Base-by-base conservation (phyloP, 2,329 filamentous ascomycete genomes). In the Leptographium radiaticola region DNA sequence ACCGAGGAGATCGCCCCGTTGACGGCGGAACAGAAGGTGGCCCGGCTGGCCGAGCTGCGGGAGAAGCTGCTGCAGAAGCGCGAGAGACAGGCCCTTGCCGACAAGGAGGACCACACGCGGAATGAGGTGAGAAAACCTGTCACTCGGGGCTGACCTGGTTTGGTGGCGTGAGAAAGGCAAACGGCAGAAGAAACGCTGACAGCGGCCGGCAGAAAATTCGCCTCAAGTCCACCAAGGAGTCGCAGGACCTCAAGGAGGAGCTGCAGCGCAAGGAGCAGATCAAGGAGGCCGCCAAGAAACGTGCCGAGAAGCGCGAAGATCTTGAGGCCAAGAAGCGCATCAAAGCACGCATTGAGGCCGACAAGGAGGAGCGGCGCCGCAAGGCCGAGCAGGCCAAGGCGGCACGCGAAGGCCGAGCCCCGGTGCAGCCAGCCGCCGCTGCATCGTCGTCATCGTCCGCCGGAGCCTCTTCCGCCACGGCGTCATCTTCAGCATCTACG, bases 291-390 rank as follows among this genome's bases (percentile, higher is more conserved):
- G 84, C 84, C 52, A 80, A 82, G 62, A 96, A 96, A 74, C 83
- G 84, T 53, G 80, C 84, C 63, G 93, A 98, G 72, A 96, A 96
- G 73, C 72, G 80, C 44, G 88, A 86, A 16, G 93, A 97, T 52
- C 68, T 85, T 10, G 88, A 89, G 45, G 91, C 89, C 12, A 93
- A 91, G 75, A 87, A 85, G 69, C 81, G 87, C 39, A 91, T 96
- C 67, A 85, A 89, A 70, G 90, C 89, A 54, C 90, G 90, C 76
- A 95, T 98, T 59, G 90, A 93, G 61, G 90, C 87, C 15, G 90
- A 97, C 72, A 96, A 94, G 74, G 86, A 88, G 61, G 89, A 91
- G 63, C 83, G 93, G 53, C 83, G 87, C 59, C 77, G 85, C 59
- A 95, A 93, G 67, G 84, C 88, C 4, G 93, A 95, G 64, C 75